phyloP scores from a whole-genome alignment of 495 filamentous ascomycete species.

The Trichoderma parareesei region DNA sequence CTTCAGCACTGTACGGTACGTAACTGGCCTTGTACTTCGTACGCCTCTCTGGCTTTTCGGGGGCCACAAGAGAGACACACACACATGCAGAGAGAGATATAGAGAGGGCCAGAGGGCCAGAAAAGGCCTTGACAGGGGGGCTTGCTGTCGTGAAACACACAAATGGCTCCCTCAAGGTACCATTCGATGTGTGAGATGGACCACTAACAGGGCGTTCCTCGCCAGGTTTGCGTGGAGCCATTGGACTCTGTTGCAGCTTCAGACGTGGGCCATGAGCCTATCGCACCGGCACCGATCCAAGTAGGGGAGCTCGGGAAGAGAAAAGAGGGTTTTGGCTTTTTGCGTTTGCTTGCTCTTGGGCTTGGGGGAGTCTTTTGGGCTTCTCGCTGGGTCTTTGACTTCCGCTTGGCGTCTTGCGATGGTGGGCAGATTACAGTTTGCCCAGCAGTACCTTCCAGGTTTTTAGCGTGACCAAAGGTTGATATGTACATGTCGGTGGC shows the following conservation, averaged over 20 bases:
- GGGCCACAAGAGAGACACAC: too few relatives aligned
- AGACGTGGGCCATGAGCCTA: background rate
- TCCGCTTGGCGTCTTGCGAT: background rate
- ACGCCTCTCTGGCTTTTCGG: too few relatives aligned
- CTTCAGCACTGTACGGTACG: too few relatives aligned
- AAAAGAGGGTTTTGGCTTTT: background rate
- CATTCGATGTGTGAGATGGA: background rate
- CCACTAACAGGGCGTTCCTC: background rate
- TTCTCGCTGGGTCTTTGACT: background rate
- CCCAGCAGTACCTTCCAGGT: background rate
- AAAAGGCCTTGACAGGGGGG: background rate
- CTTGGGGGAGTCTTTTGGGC: background rate
- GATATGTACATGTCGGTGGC: too few relatives aligned
- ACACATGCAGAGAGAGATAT: too few relatives aligned
- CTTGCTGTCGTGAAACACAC: slow-evolving; percentile 1
- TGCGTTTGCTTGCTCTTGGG: background rate
- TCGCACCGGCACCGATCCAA: background rate
- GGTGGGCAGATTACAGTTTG: background rate
- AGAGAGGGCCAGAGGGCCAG: too few relatives aligned
- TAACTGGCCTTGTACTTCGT: too few relatives aligned
- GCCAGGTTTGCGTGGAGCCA: background rate
- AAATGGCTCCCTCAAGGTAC: slow-evolving; percentile 3
- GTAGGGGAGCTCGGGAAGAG: background rate
- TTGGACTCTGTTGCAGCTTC: background rate
- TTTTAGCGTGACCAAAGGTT: too few relatives aligned